phyloP scores from a whole-genome alignment of 129 eudicot genomes.

The Flaveria ramosissima region DNA sequence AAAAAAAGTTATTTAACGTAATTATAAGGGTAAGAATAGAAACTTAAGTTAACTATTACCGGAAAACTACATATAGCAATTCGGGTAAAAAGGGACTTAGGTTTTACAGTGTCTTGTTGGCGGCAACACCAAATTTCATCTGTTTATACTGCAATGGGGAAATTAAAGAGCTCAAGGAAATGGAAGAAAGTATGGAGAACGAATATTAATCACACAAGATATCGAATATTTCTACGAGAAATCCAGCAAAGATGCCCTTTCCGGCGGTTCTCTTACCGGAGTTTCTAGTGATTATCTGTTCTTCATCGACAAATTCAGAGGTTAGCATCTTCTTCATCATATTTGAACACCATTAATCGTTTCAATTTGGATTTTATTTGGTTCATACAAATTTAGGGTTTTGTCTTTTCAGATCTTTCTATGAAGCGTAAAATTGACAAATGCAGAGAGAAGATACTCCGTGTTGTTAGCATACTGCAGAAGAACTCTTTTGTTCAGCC shows the following conservation, averaged over 20 bases:
- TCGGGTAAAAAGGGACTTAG: no score
- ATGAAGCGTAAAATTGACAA: constrained; percentile 87
- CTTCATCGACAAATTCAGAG: constrained; percentile 76
- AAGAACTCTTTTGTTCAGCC: constrained; percentile 72
- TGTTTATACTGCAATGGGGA: no score
- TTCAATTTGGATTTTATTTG: no score
- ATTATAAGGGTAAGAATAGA: no score
- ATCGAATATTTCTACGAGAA: constrained; percentile 70
- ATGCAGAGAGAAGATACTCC: constrained; percentile 68
- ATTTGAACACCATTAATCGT: not conserved
- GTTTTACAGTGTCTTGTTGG: no score
- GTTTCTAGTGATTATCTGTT: constrained; percentile 67
- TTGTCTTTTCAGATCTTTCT: constrained; percentile 57
- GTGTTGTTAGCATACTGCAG: constrained; percentile 64
- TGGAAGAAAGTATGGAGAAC: constrained; percentile 80
- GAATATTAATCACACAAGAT: constrained; percentile 81
- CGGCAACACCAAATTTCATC: no score
- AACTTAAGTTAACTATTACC: no score
- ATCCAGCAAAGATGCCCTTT: constrained; percentile 79
- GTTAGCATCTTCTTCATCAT: constrained; percentile 22
- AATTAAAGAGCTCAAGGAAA: no score
- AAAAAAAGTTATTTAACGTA: no score
- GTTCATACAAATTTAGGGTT: not conserved
- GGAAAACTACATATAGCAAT: no score
- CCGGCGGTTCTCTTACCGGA: constrained; percentile 75